These are phyloP conservation scores for Blepharisma stoltei DNA, from an alignment of 73 alveolate species.

Conservation along the genomic window DNA sequence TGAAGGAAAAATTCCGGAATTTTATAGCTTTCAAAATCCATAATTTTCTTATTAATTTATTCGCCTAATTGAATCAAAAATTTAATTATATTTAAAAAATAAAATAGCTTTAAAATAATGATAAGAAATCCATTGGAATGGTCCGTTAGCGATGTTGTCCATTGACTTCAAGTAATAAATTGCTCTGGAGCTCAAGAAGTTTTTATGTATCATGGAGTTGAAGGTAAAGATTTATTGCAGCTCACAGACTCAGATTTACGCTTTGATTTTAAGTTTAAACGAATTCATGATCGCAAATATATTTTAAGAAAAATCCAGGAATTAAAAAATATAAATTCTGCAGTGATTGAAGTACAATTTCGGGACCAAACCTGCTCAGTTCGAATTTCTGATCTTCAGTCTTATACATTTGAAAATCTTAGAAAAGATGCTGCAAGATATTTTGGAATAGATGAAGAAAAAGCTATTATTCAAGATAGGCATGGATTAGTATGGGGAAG, in stretches of 20 bases:
- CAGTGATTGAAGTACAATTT: background rate
- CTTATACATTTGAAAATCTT: background rate
- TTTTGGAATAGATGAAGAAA: background rate
- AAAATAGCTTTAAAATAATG: too few species aligned
- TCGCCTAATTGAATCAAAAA: too few species aligned
- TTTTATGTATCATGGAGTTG: background rate
- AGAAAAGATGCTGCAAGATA: conserved; percentile 7
- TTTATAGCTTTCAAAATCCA: too few species aligned
- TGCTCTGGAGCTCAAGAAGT: too few species aligned
- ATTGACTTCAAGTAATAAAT: too few species aligned
- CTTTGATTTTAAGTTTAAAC: conserved; percentile 3
- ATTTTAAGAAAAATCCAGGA: conserved; percentile 14
- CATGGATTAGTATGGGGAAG: background rate
- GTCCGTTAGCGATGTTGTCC: too few species aligned
- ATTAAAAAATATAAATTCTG: background rate
- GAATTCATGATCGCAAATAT: conserved; percentile 21
- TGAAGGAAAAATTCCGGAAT: too few species aligned
- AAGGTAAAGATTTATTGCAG: conserved; percentile 16
- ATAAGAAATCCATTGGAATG: too few species aligned
- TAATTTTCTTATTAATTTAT: too few species aligned
- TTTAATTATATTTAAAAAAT: too few species aligned
- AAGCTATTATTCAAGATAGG: background rate
- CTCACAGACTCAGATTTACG: conserved; percentile 21
- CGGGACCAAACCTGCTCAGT: background rate
- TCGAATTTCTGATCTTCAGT: background rate